Percentiles rank a stretch among this genome's conserved stretches.
phyloP scores from a whole-genome alignment of 2,329 filamentous ascomycete genomes.

The Penicillium sp. region DNA sequence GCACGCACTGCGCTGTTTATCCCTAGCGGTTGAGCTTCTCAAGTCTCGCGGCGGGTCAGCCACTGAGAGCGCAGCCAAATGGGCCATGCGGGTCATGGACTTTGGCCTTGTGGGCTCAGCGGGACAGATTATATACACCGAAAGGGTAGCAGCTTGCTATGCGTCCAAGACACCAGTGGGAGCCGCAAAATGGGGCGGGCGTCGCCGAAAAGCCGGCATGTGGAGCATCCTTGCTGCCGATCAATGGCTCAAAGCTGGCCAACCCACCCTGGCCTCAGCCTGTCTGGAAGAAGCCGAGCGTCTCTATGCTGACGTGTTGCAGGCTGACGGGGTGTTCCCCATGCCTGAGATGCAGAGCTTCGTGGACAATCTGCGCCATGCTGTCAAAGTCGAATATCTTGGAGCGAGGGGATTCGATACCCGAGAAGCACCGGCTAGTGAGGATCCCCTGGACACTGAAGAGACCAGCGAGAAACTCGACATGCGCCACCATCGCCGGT shows the following conservation, averaged over 20 bases:
- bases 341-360: slow-evolving; percentile 48
- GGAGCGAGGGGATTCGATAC: slow-evolving; percentile 36
- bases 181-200: slow-evolving; percentile 58
- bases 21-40: slow-evolving; percentile 71
- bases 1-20: slow-evolving; percentile 67
- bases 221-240: slow-evolving; percentile 81
- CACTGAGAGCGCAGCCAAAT: slow-evolving; percentile 76
- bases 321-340: slow-evolving; percentile 35
- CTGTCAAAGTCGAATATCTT: slow-evolving; percentile 37
- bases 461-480: slow-evolving; percentile 50
- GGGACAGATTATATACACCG: slow-evolving; percentile 73
- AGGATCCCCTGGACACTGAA: slow-evolving; percentile 28
- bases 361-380: slow-evolving; percentile 36
- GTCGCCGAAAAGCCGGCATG: slow-evolving; percentile 74
- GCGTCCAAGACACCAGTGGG: slow-evolving; percentile 61
- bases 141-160: slow-evolving; percentile 79
- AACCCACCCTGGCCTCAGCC: slow-evolving; percentile 67
- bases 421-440: slow-evolving; percentile 23
- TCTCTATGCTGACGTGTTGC: slow-evolving; percentile 42
- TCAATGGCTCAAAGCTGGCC: slow-evolving; percentile 68
- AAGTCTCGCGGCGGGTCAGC: slow-evolving; percentile 69
- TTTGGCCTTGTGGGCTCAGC: slow-evolving; percentile 63
- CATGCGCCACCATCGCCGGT: slow-evolving; percentile 47
- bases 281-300: slow-evolving; percentile 62
- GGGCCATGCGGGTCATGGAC: slow-evolving; percentile 73